A percentile compares a stretch with the other conserved stretches of the same genome.
These are phyloP conservation scores for Naganishia liquefaciens DNA, from an alignment of 1,284 basidiomycete genomes.

Conservation along the genomic window DNA sequence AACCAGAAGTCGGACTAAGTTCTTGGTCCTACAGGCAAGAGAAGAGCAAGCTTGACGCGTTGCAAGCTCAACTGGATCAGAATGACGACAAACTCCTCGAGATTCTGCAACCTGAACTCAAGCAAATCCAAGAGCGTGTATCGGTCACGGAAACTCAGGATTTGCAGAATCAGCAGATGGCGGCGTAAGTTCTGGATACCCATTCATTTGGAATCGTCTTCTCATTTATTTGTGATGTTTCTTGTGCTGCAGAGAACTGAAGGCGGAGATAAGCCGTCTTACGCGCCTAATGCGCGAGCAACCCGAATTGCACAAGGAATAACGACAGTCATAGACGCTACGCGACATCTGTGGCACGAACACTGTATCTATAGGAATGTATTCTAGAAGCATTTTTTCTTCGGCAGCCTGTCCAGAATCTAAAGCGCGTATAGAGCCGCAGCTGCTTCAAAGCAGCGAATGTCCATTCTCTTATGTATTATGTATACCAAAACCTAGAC, in stretches of 20 bases:
- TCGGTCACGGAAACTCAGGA: constrained; percentile 36
- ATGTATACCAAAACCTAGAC: neutral
- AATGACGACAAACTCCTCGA: constrained; percentile 37
- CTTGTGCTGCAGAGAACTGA: constrained; percentile 37
- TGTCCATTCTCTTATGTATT: neutral
- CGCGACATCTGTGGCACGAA: neutral
- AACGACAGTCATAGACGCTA: too few species aligned
- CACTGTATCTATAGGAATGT: constrained; percentile 11
- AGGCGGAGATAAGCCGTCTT: constrained; percentile 40
- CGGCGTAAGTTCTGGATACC: constrained; percentile 38
- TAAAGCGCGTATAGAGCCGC: too few species aligned
- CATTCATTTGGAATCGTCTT: neutral
- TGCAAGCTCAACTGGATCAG: constrained; percentile 34
- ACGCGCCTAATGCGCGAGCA: constrained; percentile 42
- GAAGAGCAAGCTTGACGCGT: constrained; percentile 38
- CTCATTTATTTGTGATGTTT: constrained; percentile 21
- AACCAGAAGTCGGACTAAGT: neutral
- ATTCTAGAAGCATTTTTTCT: neutral
- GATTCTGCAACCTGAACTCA: constrained; percentile 29
- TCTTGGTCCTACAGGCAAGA: constrained; percentile 37
- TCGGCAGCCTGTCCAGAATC: neutral
- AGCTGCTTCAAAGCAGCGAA: neutral
- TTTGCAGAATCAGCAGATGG: constrained; percentile 37
- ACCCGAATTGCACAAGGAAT: neutral
- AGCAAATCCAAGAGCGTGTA: constrained; percentile 27